These are phyloP conservation scores for Trifolium dubium DNA, from an alignment of 306 rosid genomes.

Conservation along the genomic window DNA sequence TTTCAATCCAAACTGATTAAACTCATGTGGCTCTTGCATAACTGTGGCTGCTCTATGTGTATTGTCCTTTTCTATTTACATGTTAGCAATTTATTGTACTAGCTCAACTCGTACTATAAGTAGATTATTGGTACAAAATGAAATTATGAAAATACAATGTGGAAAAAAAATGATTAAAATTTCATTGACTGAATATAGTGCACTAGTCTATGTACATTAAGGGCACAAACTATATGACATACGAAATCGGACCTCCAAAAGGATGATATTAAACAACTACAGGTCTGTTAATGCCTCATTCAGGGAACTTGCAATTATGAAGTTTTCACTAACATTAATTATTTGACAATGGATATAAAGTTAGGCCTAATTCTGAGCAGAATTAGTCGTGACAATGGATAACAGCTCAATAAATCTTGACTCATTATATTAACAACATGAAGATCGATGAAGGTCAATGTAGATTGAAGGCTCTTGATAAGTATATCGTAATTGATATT, in stretches of 20 bases:
- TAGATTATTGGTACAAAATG: too few species aligned
- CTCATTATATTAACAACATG: conserved; percentile 13
- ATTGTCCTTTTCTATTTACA: too few species aligned
- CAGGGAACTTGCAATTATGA: neutral
- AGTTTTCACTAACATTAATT: neutral
- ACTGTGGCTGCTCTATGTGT: too few species aligned
- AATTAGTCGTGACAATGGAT: conserved; percentile 1
- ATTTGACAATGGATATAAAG: neutral
- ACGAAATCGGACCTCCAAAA: neutral
- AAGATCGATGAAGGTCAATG: neutral
- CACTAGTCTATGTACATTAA: neutral
- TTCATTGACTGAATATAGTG: too few species aligned
- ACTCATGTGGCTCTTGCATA: too few species aligned
- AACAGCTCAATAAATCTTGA: conserved; percentile 7
- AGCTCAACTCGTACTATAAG: too few species aligned
- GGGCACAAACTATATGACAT: neutral
- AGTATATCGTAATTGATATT: neutral
- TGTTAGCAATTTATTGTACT: too few species aligned
- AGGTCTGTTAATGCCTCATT: neutral
- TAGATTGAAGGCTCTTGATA: neutral
- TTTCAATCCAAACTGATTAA: too few species aligned
- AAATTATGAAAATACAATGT: too few species aligned
- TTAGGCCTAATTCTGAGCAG: neutral
- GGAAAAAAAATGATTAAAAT: too few species aligned
- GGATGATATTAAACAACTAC: neutral